Base-by-base conservation (phyloP, 2,329 filamentous ascomycete species). In the Lecanoromycetidae sp. region DNA sequence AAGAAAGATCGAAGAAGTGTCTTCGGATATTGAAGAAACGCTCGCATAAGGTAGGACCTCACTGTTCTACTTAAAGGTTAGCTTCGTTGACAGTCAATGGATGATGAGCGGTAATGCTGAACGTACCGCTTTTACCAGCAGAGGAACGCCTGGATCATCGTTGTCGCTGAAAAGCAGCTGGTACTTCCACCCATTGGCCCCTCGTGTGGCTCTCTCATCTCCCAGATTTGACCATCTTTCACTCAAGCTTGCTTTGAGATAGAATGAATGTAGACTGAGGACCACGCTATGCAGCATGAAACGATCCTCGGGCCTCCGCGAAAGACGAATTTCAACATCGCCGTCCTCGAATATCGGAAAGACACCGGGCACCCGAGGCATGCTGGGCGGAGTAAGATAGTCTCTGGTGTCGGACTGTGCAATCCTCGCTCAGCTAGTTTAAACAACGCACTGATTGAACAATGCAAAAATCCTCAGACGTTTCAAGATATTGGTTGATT, bases 221-320 rank as follows among this genome's bases (percentile, higher is more conserved):
- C 33, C 17, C 19, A 8, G 20, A 15, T 19, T 10, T 4, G 39
- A 29, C 46, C 40, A 48, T 13, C 33, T 32, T 12, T 38, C 25
- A 19, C 33, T 32, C 5, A 44, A 26, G 33, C 39, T 48, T 3
- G 10, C 35, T 17, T 20, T 48, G 33, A 44, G 39, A 7, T 20
- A 44, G 5, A 17, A 10, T 13, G 33, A 48, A 26, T 48, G 46
- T 9, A 48, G 33, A n/a, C 32, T 13, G 5, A 48, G 19, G 13
- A 37, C 22, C 3, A 30, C 12, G 32, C 46, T 48, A 13, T 37
- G 38, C 22, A 48, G 25, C 12, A 48, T 17, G 27, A 43, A 37
- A 2, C 23, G 46, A n/a, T 44, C 32, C 17, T 44, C 33, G 9
- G 47, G 22, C 27, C 30, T 34, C 7, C 34, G 22, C 4, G 34